Evolutionary conservation across 2,329 filamentous ascomycete species (phyloP), one percentile per base, ranked within the genome.

Genomic region (Penicillium paneum): DNA sequence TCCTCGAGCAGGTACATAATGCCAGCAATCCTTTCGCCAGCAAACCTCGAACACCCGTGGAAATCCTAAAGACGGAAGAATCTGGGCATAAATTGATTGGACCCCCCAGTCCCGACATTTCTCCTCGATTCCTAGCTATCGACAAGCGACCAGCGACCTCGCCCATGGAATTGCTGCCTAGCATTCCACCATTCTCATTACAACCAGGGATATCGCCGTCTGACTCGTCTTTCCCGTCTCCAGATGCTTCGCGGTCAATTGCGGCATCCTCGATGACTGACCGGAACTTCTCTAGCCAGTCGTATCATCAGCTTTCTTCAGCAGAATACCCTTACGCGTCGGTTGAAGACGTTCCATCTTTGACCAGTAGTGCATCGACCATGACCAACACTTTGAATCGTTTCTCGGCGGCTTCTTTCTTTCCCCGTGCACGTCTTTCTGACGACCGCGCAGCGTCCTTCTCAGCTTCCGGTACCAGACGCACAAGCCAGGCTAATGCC

Each of bases 351-450:
- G 75, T 79, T 4, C 78, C 78, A 15, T 80, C 78, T 26, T 65
- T 80, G 31, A 79, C 75, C 26, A 79, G 78, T 62, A 79, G 76
- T 60, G 72, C 76, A 38, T 80, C 78, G 1, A 79, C 75, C 10
- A 74, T 71, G 65, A 76, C 76, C 26, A 76, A 74, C 46, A 72
- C 71, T 24, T 51, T 75, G 19, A 69, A 74, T 32, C 73, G 76
- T 26, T 69, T 78, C 29, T 79, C 77, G 8, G 52, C 52, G 15
- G 71, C 71, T 26, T 74, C 70, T 19, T 74, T 77, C 53, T 72
- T 75, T 53, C 66, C 68, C 35, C 72, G 73, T 41, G 70, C 68
- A 24, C 73, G 74, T 38, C 65, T 74, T 8, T 75, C 74, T 6
- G 73, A 73, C 1, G 77, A 79, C 54, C 72, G 77, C 28, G 71